phyloP scores from a whole-genome alignment of 2,329 filamentous ascomycete species.

The Sporothrix phasma region DNA sequence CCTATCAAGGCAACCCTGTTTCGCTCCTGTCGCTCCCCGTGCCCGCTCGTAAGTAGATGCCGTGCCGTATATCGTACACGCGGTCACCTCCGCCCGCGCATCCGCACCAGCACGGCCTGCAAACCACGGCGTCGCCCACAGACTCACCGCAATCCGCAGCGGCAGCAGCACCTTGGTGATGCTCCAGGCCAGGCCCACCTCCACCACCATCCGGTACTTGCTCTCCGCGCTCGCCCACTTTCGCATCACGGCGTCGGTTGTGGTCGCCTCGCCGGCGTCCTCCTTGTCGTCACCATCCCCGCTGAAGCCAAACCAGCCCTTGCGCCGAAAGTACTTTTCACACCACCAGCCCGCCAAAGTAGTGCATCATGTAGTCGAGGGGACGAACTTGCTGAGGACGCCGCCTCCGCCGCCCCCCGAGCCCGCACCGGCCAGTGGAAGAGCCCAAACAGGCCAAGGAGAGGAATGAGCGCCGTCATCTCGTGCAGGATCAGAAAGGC shows the following conservation, averaged over 20 bases:
- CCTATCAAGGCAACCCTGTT: not conserved
- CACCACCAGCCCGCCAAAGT: constrained; percentile 42
- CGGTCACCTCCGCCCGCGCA: constrained; percentile 18
- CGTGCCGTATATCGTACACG: too few species aligned
- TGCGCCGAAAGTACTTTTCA: constrained; percentile 64
- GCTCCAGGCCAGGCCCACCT: constrained; percentile 81
- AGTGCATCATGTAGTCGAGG: constrained; percentile 37
- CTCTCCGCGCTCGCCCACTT: constrained; percentile 31
- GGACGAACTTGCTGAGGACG: constrained; percentile 51
- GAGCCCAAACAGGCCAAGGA: constrained; percentile 60
- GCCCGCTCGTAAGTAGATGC: too few species aligned
- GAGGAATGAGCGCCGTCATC: constrained; percentile 72
- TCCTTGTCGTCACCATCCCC: constrained; percentile 23
- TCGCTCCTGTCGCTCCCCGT: not conserved
- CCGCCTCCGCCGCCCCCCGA: not conserved
- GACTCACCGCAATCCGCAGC: constrained; percentile 62
- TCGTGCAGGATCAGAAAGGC: constrained; percentile 90
- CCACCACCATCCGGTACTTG: constrained; percentile 49
- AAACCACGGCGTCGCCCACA: constrained; percentile 91
- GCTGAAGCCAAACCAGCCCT: constrained; percentile 58
- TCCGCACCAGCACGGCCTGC: constrained; percentile 52
- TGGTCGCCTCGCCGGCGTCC: constrained; percentile 22
- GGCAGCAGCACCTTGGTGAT: constrained; percentile 81
- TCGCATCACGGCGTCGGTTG: constrained; percentile 16
- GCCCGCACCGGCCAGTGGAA: constrained; percentile 57